Evolutionary conservation across 768 basidiomycete genomes (phyloP).

Genomic region (Leccinum uliginosum): DNA sequence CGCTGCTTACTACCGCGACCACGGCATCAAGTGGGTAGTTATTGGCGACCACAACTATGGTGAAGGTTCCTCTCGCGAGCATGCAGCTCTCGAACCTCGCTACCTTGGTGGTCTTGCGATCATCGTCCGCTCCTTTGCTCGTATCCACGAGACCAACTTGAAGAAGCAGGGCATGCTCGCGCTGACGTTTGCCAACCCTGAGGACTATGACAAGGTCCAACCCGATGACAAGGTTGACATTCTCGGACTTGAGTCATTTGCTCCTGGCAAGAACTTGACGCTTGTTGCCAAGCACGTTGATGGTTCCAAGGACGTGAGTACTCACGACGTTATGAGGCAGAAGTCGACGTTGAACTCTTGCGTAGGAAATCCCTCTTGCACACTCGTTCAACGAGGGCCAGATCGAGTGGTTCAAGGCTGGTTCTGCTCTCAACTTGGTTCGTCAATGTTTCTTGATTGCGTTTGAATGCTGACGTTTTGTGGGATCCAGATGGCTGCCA

Average conservation of each 20-base stretch:
- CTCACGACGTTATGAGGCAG: neutral
- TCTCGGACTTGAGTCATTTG: constrained; percentile 81
- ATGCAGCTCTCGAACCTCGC: constrained; percentile 93
- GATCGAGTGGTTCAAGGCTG: constrained; percentile 98
- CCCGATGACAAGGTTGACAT: constrained; percentile 89
- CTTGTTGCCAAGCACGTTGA: constrained; percentile 79
- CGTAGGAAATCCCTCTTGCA: constrained; percentile 67
- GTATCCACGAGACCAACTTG: constrained; percentile 97
- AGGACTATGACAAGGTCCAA: constrained; percentile 90
- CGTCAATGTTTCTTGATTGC: constrained; percentile 17
- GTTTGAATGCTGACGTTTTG: constrained; percentile 1
- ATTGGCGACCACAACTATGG: constrained; percentile 96
- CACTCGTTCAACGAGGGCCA: constrained; percentile 97
- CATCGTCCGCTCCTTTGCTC: constrained; percentile 94
- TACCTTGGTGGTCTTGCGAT: constrained; percentile 94
- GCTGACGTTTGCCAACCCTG: constrained; percentile 85
- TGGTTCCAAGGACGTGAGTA: constrained; percentile 61
- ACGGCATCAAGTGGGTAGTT: constrained; percentile 94
- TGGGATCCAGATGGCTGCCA: constrained; percentile 56
- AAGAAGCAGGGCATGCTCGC: constrained; percentile 99
- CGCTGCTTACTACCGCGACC: constrained; percentile 83
- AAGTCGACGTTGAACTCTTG: constrained; percentile 13
- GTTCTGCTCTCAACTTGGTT: constrained; percentile 87
- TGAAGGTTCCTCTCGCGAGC: constrained; percentile 97
- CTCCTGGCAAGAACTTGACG: constrained; percentile 88